Percentiles rank a stretch among this genome's conserved stretches.
These are phyloP conservation scores for Ceratobasidium sp. DNA, from an alignment of 1,284 basidiomycete species.

Conservation along the genomic window DNA sequence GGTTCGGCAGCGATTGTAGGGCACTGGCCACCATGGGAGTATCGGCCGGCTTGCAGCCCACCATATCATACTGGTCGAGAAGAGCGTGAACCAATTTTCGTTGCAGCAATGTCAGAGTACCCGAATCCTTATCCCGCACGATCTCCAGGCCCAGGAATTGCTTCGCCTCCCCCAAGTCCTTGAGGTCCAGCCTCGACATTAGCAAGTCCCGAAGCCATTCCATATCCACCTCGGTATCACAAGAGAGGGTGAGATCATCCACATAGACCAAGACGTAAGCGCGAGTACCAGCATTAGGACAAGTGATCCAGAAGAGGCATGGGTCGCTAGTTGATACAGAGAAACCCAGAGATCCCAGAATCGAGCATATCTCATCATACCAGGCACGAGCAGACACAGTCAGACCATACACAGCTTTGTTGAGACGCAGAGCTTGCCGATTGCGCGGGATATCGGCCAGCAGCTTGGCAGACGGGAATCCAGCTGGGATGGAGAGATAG, in stretches of 20 bases:
- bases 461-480: background rate
- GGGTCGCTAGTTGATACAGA: conserved; percentile 48
- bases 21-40: conserved; percentile 45
- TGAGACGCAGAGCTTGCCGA: conserved; percentile 27
- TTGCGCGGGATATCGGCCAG: background rate
- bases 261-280: conserved; percentile 50
- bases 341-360: conserved; percentile 49
- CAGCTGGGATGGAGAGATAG: conserved; percentile 3
- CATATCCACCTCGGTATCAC: conserved; percentile 44
- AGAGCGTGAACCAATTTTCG: conserved; percentile 50
- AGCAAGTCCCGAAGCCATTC: background rate
- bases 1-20: background rate
- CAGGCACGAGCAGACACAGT: conserved; percentile 48
- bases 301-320: conserved; percentile 49
- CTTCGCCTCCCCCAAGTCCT: conserved; percentile 48
- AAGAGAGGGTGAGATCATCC: conserved; percentile 51
- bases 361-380: conserved; percentile 45
- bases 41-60: conserved; percentile 45
- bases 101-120: conserved; percentile 51
- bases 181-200: background rate
- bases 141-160: conserved; percentile 54
- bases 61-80: conserved; percentile 48
- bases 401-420: conserved; percentile 48
- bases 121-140: conserved; percentile 46
- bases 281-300: background rate